Base-by-base conservation (phyloP, 306 rosid species). In the Gynostemma pentaphyllum region DNA sequence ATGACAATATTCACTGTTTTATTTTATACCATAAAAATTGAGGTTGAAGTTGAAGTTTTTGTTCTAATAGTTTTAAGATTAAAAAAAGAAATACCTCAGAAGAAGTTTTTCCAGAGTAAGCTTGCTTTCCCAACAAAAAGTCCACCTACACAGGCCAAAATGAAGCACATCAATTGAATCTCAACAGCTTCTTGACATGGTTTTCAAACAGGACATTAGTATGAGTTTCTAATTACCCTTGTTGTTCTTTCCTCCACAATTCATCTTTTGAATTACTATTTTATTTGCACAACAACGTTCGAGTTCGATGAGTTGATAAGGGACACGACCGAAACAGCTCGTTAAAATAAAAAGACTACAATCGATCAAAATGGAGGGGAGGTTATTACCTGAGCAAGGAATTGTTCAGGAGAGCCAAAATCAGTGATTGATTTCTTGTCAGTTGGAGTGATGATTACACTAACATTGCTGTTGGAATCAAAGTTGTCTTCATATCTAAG, bases 41-140 rank as follows among this genome's bases (percentile, higher is more conserved):
- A n/a, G n/a, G n/a, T n/a, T n/a, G n/a, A n/a, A n/a, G n/a, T n/a
- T 55, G 63, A 9, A 10, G 4, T 1, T 34, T 34, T 18, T 9
- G 19, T 19, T 27, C n/a, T n/a, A n/a, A n/a, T n/a, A n/a, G n/a
- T n/a, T n/a, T n/a, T n/a, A n/a, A n/a, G n/a, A n/a, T n/a, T n/a
- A n/a, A n/a, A n/a, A n/a, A n/a, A n/a, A n/a, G 37, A 46, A 45
- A 76, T 82, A 92, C 99, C 99, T 92, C 99, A n/a, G 99, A 72
- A 47, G 72, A 70, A 36, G 99, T 92, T 79, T 92, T 86, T 4
- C 99, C 99, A 9, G 44, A 80, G 87, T 79, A 92, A 60, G 95
- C 81, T 67, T 88, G 95, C 69, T 84, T 88, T 42, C 99, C 99
- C 19, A 92, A 95, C 83, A 92, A 79, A 42, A 51, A 92, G 70